phyloP scores from a whole-genome alignment of 139 green algal species.

The Limnomonas spitsbergensis region DNA sequence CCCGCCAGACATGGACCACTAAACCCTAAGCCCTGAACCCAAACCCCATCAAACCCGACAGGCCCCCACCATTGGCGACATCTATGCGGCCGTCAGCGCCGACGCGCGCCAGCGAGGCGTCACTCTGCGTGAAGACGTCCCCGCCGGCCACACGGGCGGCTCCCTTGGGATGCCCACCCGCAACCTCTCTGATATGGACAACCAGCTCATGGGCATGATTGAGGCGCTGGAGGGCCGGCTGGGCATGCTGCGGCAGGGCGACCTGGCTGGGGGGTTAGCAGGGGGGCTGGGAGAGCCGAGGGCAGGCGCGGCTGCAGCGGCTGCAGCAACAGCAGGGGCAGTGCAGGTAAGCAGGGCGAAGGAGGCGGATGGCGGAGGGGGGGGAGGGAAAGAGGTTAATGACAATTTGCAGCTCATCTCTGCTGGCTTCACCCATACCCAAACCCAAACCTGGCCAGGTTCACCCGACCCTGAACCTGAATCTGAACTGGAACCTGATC shows the following conservation, averaged over 20 bases:
- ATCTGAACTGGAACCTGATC: too few relatives aligned
- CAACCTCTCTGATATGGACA: constrained; percentile 22
- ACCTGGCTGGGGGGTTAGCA: background rate
- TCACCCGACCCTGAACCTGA: too few relatives aligned
- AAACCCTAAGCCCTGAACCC: background rate
- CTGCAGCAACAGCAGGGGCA: too few relatives aligned
- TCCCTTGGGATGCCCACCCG: background rate
- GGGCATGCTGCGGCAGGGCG: constrained; percentile 9
- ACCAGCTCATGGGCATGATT: constrained; percentile 40
- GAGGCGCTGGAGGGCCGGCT: constrained; percentile 33
- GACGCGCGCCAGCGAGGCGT: constrained; percentile 25
- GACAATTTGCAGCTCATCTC: too few relatives aligned
- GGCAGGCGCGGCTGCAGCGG: constrained; percentile 7
- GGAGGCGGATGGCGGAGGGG: too few relatives aligned
- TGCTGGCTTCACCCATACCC: too few relatives aligned
- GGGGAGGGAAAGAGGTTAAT: too few relatives aligned
- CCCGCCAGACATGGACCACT: too few relatives aligned
- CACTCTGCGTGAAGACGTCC: constrained; percentile 15
- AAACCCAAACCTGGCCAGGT: too few relatives aligned
- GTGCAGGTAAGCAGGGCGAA: too few relatives aligned
- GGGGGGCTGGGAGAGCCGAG: background rate
- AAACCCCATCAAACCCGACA: background rate
- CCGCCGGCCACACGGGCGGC: background rate
- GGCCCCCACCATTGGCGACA: constrained; percentile 16
- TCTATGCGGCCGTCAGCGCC: constrained; percentile 26